A percentile compares a stretch with the other conserved stretches of the same genome.
These are phyloP conservation scores for Arachnomyces sp. DNA, from an alignment of 2,329 filamentous ascomycete species.

Conservation along the genomic window DNA sequence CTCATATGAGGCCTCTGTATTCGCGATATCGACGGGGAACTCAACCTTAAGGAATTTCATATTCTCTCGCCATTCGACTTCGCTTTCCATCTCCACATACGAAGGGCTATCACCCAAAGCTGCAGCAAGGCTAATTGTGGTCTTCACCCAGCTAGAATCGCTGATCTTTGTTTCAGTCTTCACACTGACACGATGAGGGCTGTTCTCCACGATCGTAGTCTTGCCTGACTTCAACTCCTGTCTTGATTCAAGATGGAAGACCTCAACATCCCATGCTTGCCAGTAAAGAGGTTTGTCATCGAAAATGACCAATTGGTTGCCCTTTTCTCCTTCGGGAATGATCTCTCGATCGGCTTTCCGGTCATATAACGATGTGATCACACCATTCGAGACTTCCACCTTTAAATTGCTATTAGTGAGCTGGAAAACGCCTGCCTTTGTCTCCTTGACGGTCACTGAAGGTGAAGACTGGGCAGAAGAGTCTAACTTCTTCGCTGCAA, in stretches of 20 bases:
- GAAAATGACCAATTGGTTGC: conserved; percentile 87
- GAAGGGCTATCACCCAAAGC: conserved; percentile 58
- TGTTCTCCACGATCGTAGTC: conserved; percentile 64
- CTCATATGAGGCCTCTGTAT: conserved; percentile 90
- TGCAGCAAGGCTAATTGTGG: conserved; percentile 72
- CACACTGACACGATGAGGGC: conserved; percentile 70
- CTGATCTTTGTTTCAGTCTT: conserved; percentile 82
- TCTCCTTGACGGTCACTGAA: conserved; percentile 44
- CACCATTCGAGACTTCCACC: conserved; percentile 65
- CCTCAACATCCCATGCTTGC: conserved; percentile 98
- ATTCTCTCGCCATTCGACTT: conserved; percentile 94
- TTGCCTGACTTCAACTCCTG: conserved; percentile 63
- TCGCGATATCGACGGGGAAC: conserved; percentile 85
- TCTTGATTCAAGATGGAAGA: conserved; percentile 84
- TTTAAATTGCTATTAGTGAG: conserved; percentile 71
- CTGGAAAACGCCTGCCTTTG: conserved; percentile 59
- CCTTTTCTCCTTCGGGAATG: conserved; percentile 64
- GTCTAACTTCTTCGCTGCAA: conserved; percentile 25
- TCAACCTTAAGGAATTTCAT: conserved; percentile 99
- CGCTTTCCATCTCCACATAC: conserved; percentile 68
- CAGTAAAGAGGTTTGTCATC: conserved; percentile 97
- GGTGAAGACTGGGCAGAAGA: conserved; percentile 13
- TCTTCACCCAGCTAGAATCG: conserved; percentile 75
- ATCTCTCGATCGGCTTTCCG: conserved; percentile 65
- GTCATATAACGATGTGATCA: conserved; percentile 80